These are phyloP conservation scores for Beauveria sp. DNA, from an alignment of 2,329 filamentous ascomycete genomes.

Conservation along the genomic window DNA sequence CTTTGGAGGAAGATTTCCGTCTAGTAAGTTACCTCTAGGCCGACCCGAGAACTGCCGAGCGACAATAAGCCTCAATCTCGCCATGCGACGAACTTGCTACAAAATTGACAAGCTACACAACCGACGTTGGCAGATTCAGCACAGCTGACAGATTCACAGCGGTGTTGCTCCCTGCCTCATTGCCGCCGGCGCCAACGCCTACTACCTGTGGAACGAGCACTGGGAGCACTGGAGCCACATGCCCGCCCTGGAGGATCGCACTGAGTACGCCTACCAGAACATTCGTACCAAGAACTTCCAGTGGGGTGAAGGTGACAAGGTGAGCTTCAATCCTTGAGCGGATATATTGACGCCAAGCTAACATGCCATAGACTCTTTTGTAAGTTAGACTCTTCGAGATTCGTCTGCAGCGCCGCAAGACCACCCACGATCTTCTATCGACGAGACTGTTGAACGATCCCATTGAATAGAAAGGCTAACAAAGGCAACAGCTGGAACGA, in stretches of 20 bases:
- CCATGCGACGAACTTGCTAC: conserved; percentile 19
- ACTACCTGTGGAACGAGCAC: conserved; percentile 86
- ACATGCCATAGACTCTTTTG: conserved; percentile 51
- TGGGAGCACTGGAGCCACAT: conserved; percentile 92
- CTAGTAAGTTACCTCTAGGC: conserved; percentile 59
- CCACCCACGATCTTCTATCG: neutral
- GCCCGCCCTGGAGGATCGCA: conserved; percentile 79
- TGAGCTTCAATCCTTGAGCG: conserved; percentile 26
- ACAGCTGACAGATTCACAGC: conserved; percentile 39
- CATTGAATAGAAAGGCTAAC: conserved; percentile 15
- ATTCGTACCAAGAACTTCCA: conserved; percentile 92
- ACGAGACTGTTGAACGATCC: neutral
- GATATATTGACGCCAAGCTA: conserved; percentile 15
- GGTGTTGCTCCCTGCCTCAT: conserved; percentile 66
- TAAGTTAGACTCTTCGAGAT: conserved; percentile 34
- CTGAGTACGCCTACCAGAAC: conserved; percentile 96
- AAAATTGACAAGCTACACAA: neutral
- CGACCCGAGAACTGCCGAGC: neutral
- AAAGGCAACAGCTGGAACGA: conserved; percentile 75
- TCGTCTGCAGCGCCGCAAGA: neutral
- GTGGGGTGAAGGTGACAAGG: conserved; percentile 96
- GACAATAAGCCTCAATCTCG: conserved; percentile 6
- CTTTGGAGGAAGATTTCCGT: conserved; percentile 94
- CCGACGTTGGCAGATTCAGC: neutral
- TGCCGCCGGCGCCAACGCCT: conserved; percentile 73